Percentiles rank a stretch among this genome's conserved stretches.
Conservation (phyloP, 2,329 filamentous ascomycete species). For the Pochonia chlamydosporia region DNA sequence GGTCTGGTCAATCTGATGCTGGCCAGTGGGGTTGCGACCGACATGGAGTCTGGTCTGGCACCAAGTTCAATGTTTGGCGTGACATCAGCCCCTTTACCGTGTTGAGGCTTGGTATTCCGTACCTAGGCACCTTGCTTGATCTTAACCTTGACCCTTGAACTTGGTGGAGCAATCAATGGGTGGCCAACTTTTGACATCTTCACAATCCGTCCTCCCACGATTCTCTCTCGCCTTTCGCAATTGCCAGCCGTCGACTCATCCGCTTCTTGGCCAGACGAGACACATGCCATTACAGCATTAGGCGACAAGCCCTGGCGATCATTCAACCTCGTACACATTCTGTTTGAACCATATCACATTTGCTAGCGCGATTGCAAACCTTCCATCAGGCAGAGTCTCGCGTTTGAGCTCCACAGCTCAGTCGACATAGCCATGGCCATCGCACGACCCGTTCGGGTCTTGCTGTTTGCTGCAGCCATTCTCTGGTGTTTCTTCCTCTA, state of each 20-base stretch:
- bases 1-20: no score
- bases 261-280: no score
- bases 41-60: neutral
- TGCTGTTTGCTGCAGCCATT: constrained; percentile 65
- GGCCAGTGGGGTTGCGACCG: neutral
- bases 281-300: no score
- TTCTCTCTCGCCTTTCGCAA: no score
- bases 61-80: neutral
- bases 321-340: neutral
- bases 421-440: constrained; percentile 59
- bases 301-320: no score
- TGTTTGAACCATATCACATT: neutral
- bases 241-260: no score
- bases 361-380: neutral
- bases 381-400: neutral
- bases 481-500: constrained; percentile 76
- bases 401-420: neutral
- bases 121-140: no score
- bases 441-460: constrained; percentile 75
- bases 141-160: no score
- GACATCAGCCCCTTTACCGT: constrained; percentile 3
- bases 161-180: no score
- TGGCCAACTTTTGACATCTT: no score
- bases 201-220: no score
- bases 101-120: no score